Conservation (phyloP, 768 basidiomycete genomes). For the Leucocoprinus birnbaumii region DNA sequence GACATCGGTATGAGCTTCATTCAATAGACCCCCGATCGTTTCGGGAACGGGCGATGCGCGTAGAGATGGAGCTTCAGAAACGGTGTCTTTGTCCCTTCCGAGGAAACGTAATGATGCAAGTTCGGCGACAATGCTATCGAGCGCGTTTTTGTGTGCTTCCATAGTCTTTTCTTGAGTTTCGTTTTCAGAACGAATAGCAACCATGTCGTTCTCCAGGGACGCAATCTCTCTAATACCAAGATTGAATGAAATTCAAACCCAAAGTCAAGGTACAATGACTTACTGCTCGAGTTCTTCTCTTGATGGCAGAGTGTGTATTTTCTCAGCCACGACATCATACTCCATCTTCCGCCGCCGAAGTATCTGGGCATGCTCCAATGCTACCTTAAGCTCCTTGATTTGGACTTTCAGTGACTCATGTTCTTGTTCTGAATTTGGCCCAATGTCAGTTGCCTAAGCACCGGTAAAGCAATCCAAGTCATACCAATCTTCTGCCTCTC, state of each 20-base stretch:
- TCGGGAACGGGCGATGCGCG: slow-evolving; percentile 42
- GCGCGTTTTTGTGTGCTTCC: slow-evolving; percentile 61
- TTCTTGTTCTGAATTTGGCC: slow-evolving; percentile 55
- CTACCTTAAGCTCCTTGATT: slow-evolving; percentile 74
- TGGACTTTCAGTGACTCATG: slow-evolving; percentile 64
- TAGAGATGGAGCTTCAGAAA: slow-evolving; percentile 41
- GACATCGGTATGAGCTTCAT: slow-evolving; percentile 12
- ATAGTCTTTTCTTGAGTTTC: slow-evolving; percentile 69
- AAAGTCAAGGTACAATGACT: slow-evolving; percentile 27
- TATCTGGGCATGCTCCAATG: slow-evolving; percentile 77
- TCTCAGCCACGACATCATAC: slow-evolving; percentile 82
- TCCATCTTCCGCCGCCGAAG: slow-evolving; percentile 78
- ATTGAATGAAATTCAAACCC: background rate
- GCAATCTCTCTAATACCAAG: slow-evolving; percentile 51
- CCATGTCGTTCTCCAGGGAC: slow-evolving; percentile 74
- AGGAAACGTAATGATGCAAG: slow-evolving; percentile 60
- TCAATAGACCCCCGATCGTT: slow-evolving; percentile 4
- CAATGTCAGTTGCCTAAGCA: slow-evolving; percentile 5
- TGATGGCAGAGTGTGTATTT: slow-evolving; percentile 72
- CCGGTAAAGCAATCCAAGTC: slow-evolving; percentile 20
- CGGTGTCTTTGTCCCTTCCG: slow-evolving; percentile 62
- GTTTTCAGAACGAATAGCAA: slow-evolving; percentile 70
- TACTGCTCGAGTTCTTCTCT: slow-evolving; percentile 77
- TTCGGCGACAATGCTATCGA: slow-evolving; percentile 64
- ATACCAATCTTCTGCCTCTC: slow-evolving; percentile 72